Evolutionary conservation across 2,329 filamentous ascomycete genomes (phyloP).

Genomic region (Fusarium temperatum): DNA sequence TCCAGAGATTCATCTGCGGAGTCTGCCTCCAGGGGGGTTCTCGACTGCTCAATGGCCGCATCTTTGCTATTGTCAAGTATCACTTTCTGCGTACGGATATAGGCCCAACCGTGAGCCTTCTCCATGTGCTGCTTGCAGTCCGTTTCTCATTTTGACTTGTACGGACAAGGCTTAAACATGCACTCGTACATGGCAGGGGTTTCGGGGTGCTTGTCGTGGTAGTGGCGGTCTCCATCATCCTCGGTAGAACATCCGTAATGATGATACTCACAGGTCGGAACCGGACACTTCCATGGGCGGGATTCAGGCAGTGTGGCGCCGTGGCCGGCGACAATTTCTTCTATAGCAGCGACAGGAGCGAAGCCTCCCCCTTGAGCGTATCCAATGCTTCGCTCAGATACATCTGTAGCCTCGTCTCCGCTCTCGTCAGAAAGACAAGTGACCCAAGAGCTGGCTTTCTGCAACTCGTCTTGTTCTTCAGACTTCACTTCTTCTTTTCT

Average conservation of each 20-base stretch:
- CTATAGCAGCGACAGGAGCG: too few species aligned
- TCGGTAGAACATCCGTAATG: slow-evolving; percentile 92
- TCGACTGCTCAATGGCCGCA: accelerated
- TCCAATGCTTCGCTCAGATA: too few species aligned
- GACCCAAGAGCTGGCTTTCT: background rate
- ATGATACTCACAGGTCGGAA: slow-evolving; percentile 87
- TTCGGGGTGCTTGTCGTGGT: slow-evolving; percentile 92
- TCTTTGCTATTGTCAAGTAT: too few species aligned
- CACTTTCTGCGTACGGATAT: slow-evolving; percentile 64
- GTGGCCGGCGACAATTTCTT: too few species aligned
- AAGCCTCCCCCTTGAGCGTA: too few species aligned
- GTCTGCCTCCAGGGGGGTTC: accelerated
- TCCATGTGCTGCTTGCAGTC: slow-evolving; percentile 99
- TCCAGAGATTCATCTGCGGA: too few species aligned
- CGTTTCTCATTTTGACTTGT: slow-evolving; percentile 92
- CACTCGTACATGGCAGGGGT: slow-evolving; percentile 85
- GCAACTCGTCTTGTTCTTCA: background rate
- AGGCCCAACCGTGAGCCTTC: slow-evolving; percentile 89
- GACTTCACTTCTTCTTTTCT: accelerated
- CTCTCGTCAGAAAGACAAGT: background rate
- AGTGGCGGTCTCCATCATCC: slow-evolving; percentile 93
- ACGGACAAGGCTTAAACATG: slow-evolving; percentile 82
- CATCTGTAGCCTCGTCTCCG: accelerated
- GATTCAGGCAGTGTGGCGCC: slow-evolving; percentile 51
- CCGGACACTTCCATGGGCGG: slow-evolving; percentile 91